Conservation (phyloP, 495 filamentous ascomycete species). For the Penicillium pulvis region DNA sequence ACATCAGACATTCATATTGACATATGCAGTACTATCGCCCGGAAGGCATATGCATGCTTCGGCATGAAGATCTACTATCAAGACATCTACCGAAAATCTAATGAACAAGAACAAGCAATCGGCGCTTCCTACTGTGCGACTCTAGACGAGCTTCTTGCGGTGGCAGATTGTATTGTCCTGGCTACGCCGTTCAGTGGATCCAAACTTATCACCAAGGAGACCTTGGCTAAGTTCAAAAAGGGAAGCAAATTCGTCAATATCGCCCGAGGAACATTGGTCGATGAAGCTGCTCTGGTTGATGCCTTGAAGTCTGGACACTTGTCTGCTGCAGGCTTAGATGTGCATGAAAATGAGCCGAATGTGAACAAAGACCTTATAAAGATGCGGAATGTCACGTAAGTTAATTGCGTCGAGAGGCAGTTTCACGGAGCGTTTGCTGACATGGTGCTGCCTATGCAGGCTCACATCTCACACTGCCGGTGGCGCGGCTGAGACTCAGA, state of each 20-base stretch:
- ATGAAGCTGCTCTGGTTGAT: slow-evolving; percentile 14
- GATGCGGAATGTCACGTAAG: slow-evolving; percentile 21
- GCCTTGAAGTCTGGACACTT: slow-evolving; percentile 17
- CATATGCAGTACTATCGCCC: slow-evolving; percentile 12
- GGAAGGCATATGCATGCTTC: slow-evolving; percentile 20
- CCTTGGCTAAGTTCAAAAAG: slow-evolving; percentile 17
- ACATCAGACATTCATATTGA: neutral
- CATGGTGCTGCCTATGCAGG: neutral
- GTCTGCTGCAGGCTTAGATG: slow-evolving; percentile 16
- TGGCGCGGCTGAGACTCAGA: slow-evolving; percentile 16
- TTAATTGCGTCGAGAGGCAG: neutral
- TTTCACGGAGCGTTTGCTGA: neutral
- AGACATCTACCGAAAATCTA: slow-evolving; percentile 15
- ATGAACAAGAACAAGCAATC: slow-evolving; percentile 16
- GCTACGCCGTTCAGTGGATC: slow-evolving; percentile 21
- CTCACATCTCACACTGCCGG: slow-evolving; percentile 19
- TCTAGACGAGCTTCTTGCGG: slow-evolving; percentile 12
- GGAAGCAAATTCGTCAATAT: slow-evolving; percentile 19
- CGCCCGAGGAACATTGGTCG: slow-evolving; percentile 14
- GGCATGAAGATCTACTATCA: slow-evolving; percentile 23
- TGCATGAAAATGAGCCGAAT: slow-evolving; percentile 17
- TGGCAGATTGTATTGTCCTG: slow-evolving; percentile 15
- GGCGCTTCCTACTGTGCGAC: slow-evolving; percentile 13
- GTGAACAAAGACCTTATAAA: slow-evolving; percentile 11
- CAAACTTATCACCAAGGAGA: slow-evolving; percentile 17